These are phyloP conservation scores for Lachnellula cervina DNA, from an alignment of 2,329 filamentous ascomycete genomes.

Conservation along the genomic window DNA sequence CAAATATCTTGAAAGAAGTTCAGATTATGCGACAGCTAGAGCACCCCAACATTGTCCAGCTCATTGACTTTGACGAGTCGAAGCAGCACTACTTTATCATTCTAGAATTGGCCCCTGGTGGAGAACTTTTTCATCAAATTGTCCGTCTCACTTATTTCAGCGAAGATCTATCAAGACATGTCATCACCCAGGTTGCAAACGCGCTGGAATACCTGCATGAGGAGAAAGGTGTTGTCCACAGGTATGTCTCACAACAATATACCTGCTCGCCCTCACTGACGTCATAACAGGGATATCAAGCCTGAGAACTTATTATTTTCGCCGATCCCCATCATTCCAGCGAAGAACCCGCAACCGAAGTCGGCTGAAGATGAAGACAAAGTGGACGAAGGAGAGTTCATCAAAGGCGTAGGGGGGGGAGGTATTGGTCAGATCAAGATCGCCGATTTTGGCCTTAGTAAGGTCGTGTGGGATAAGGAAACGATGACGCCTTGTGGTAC, in stretches of 20 bases:
- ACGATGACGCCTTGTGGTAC: conserved; percentile 99
- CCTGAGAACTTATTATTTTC: conserved; percentile 95
- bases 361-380: conserved; percentile 94
- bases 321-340: conserved; percentile 75
- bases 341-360: conserved; percentile 73
- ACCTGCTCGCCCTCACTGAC: conserved; percentile 24
- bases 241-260: conserved; percentile 53
- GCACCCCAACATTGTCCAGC: conserved; percentile 91
- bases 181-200: conserved; percentile 92
- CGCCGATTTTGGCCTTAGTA: conserved; percentile 94
- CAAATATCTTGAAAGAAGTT: conserved; percentile 97
- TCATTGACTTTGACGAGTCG: conserved; percentile 91
- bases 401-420: conserved; percentile 73
- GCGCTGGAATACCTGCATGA: conserved; percentile 93
- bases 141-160: conserved; percentile 98
- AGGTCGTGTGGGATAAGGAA: conserved; percentile 96
- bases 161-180: conserved; percentile 88
- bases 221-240: conserved; percentile 90
- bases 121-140: conserved; percentile 97
- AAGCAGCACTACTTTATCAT: conserved; percentile 97
- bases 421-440: conserved; percentile 96
- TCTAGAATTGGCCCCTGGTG: conserved; percentile 88
- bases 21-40: conserved; percentile 97
- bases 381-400: conserved; percentile 91
- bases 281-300: conserved; percentile 78